Base-by-base conservation (phyloP, 192 early-diverging fungal species). In the Coemansia sp. region DNA sequence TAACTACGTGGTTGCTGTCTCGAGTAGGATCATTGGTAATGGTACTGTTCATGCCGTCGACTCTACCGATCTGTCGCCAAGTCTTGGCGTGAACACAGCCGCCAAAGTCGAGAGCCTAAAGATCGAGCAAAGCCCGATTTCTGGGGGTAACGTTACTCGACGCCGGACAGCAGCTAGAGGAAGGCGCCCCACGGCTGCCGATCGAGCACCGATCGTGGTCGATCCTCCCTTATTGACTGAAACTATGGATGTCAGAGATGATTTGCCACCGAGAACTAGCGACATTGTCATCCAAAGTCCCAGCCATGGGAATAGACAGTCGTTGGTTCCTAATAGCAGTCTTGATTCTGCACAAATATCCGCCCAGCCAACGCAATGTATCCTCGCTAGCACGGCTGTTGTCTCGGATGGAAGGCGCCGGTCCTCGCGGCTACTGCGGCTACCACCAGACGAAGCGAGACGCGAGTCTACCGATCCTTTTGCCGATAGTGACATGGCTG, bases 41-140 rank as follows among this genome's bases (percentile, higher is more conserved):
- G 33, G 16, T 18, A 34, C 15, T 16, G 57, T 2, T 18, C 18
- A 60, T 60, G 10, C 31, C 9, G 31, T 5, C 7, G 57, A 33
- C 5, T 18, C 16, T n/a, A 20, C 57, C 3, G 57, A 60, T 33
- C 9, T 60, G 31, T 13, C 16, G 15, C 16, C 33, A 1, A 16
- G 16, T 18, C 31, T 60, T 36, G 57, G 9, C 6, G 3, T 9
- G 31, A 33, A 18, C 57, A 15, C 57, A 10, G 9, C 31, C 31
- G 33, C 16, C 31, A 16, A 60, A 36, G 6, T 31, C 31, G 57
- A 60, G 33, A 60, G 31, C 9, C 57, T n/a, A 18, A 60, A 16
- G 57, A 60, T 34, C 31, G 57, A 36, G 16, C 29, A 60, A 16
- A 60, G 57, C 15, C 57, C 57, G 15, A 60, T 60, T 34, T 60